Conservation (phyloP, 2,329 filamentous ascomycete genomes). For the Clonostachys rhizophaga region DNA sequence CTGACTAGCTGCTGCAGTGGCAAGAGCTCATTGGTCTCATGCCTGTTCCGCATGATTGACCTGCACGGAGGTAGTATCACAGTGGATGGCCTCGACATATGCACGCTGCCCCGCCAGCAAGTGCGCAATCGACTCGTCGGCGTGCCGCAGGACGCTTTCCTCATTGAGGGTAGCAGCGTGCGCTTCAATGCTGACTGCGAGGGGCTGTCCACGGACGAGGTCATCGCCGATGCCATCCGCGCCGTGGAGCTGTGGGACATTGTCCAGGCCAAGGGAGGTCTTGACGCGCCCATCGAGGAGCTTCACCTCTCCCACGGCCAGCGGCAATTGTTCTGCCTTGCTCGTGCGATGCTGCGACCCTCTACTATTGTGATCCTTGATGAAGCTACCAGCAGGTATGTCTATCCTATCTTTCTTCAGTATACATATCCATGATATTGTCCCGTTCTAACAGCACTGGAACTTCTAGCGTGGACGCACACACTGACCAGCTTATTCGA, state of each 20-base stretch:
- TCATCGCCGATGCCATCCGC: constrained; percentile 29
- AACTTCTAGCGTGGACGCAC: constrained; percentile 7
- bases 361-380: constrained; percentile 27
- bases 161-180: constrained; percentile 35
- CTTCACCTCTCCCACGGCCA: constrained; percentile 38
- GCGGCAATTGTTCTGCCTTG: constrained; percentile 38
- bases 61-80: constrained; percentile 32
- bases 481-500: neutral
- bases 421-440: neutral
- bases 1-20: constrained; percentile 24
- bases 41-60: constrained; percentile 29
- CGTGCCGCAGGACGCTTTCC: constrained; percentile 46
- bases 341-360: constrained; percentile 29
- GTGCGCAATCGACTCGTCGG: constrained; percentile 27
- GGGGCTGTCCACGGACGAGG: constrained; percentile 9
- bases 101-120: constrained; percentile 13
- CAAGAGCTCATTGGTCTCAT: constrained; percentile 30
- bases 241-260: constrained; percentile 39
- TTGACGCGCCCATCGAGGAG: constrained; percentile 23
- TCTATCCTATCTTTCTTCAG: neutral
- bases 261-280: constrained; percentile 26
- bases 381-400: constrained; percentile 22
- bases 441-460: neutral
- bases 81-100: constrained; percentile 35
- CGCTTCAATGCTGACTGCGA: constrained; percentile 42